phyloP scores from a whole-genome alignment of 805 yeast genomes.

The Maudiozyma saulgeensis region DNA sequence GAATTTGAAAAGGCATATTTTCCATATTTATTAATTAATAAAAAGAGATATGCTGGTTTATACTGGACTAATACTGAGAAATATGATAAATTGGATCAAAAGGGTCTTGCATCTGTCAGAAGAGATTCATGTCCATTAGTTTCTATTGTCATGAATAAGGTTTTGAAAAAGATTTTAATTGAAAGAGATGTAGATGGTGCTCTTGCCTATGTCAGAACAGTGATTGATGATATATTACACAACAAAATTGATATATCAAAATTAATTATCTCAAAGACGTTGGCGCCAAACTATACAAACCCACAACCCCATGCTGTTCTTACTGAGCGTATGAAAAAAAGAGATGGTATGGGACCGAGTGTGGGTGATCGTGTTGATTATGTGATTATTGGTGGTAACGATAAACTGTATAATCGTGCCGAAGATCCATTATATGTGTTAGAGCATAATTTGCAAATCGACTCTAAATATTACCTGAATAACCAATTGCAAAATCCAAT shows the following conservation, averaged over 20 bases:
- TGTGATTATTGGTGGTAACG: conserved; percentile 78
- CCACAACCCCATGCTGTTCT: conserved; percentile 96
- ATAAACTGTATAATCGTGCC: conserved; percentile 85
- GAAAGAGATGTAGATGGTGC: conserved; percentile 83
- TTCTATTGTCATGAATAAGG: conserved; percentile 88
- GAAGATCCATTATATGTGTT: conserved; percentile 93
- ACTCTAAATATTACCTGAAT: conserved; percentile 85
- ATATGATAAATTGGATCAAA: conserved; percentile 94
- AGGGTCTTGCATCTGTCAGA: conserved; percentile 96
- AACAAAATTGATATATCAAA: conserved; percentile 89
- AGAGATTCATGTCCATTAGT: conserved; percentile 95
- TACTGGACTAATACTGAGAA: conserved; percentile 93
- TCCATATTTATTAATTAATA: conserved; percentile 88
- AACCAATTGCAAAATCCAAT: conserved; percentile 90
- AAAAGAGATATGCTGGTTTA: conserved; percentile 93
- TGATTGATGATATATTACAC: conserved; percentile 83
- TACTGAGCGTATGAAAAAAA: conserved; percentile 89
- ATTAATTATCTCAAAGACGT: conserved; percentile 85
- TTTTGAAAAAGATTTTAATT: conserved; percentile 73
- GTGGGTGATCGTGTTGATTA: conserved; percentile 98
- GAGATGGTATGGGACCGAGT: conserved; percentile 97
- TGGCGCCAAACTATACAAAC: conserved; percentile 86
- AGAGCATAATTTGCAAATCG: conserved; percentile 88
- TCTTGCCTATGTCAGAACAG: conserved; percentile 70
- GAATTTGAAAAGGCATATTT: conserved; percentile 96